These are phyloP conservation scores for Neopestalotiopsis rosae DNA, from an alignment of 2,329 filamentous ascomycete genomes.

Conservation along the genomic window DNA sequence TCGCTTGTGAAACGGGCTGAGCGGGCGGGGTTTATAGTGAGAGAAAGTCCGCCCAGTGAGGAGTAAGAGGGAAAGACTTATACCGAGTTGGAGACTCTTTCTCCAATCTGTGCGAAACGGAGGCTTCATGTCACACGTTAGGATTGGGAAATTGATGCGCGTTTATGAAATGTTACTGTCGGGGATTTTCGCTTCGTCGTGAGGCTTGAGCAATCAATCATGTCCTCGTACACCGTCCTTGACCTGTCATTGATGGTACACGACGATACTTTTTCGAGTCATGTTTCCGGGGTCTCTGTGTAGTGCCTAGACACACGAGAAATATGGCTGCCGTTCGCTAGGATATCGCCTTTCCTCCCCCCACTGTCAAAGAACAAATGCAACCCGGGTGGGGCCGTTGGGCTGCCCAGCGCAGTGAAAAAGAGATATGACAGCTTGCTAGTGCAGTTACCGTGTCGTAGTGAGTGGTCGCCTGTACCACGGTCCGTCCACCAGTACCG, in stretches of 20 bases:
- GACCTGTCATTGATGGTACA: background rate
- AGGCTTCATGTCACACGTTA: background rate
- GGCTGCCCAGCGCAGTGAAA: background rate
- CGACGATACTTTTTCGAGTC: slow-evolving; percentile 6
- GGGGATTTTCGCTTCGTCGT: background rate
- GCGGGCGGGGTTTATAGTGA: background rate
- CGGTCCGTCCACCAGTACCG: too few relatives aligned
- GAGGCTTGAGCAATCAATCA: too few relatives aligned
- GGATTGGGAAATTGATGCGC: background rate
- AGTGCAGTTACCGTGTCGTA: too few relatives aligned
- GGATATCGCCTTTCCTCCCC: background rate
- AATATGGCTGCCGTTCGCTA: background rate
- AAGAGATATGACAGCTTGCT: background rate
- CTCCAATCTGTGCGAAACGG: background rate
- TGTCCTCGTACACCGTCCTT: background rate
- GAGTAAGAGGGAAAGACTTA: background rate
- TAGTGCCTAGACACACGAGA: background rate
- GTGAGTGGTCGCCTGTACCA: too few relatives aligned
- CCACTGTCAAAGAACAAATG: background rate
- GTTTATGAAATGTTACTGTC: background rate
- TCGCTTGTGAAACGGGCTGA: background rate
- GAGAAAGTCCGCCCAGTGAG: background rate
- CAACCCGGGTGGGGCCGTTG: background rate
- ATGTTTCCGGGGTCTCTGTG: background rate
- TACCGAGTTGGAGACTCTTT: background rate